These are phyloP conservation scores for Adansonia gregorii DNA, from an alignment of 441 rosid genomes.

Conservation along the genomic window DNA sequence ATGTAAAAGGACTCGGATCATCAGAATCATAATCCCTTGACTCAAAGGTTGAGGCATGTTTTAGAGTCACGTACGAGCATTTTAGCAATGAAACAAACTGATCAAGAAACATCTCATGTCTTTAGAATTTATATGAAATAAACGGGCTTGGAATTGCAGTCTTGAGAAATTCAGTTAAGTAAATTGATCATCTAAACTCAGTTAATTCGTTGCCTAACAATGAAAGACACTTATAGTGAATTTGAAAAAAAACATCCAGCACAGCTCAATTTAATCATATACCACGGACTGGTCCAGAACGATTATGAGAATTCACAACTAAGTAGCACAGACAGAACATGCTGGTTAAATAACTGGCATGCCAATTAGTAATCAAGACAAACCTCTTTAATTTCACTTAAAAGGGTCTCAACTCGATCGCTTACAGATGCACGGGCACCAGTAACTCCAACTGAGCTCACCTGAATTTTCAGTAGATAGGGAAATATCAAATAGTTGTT, in stretches of 20 bases:
- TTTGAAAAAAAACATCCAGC: not conserved
- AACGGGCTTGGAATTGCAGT: not conserved
- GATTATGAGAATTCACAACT: too few relatives aligned
- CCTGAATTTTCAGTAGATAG: constrained; percentile 51
- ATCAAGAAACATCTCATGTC: not conserved
- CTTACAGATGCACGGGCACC: constrained; percentile 84
- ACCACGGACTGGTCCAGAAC: not conserved
- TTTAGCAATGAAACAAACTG: not conserved
- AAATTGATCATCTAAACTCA: not conserved
- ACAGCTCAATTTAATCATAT: not conserved
- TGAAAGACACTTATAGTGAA: not conserved
- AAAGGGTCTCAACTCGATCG: constrained; percentile 60
- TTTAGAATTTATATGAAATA: not conserved
- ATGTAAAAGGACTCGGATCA: not conserved
- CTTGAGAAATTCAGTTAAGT: not conserved
- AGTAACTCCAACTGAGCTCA: constrained; percentile 88
- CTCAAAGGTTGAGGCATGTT: not conserved
- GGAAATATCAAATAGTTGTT: constrained; percentile 12
- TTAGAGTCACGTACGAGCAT: not conserved
- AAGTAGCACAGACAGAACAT: too few relatives aligned
- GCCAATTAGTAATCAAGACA: constrained; percentile 16
- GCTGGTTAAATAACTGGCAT: not conserved
- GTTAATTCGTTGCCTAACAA: not conserved
- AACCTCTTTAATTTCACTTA: constrained; percentile 74
- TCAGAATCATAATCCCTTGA: not conserved